Conservation (phyloP, 2,329 filamentous ascomycete species). For the Xenoacremonium recifei region DNA sequence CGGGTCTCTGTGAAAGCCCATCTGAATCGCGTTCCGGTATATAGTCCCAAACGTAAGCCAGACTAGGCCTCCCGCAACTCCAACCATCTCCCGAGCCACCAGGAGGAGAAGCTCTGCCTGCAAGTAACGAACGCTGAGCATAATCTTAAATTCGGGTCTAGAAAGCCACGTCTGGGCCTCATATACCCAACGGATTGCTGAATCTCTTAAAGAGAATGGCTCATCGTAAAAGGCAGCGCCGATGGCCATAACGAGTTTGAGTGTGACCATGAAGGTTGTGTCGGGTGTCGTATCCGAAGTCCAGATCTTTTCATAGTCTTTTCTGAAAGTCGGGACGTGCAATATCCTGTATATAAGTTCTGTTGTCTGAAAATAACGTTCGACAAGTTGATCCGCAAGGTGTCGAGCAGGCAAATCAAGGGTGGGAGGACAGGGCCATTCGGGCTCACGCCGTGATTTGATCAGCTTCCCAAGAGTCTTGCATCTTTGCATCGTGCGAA, state of each 20-base stretch:
- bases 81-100: conserved; percentile 37
- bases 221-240: conserved; percentile 52
- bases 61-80: conserved; percentile 42
- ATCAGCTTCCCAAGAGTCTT: conserved; percentile 53
- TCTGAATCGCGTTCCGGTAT: conserved; percentile 44
- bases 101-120: conserved; percentile 47
- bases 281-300: conserved; percentile 25
- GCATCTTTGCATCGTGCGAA: conserved; percentile 43
- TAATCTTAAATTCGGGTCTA: conserved; percentile 51
- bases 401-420: conserved; percentile 45
- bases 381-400: conserved; percentile 45
- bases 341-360: conserved; percentile 50
- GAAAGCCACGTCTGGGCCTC: conserved; percentile 56
- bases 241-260: conserved; percentile 59
- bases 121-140: conserved; percentile 47
- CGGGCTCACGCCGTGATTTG: conserved; percentile 46
- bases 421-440: conserved; percentile 44
- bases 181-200: conserved; percentile 55
- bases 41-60: conserved; percentile 48
- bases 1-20: conserved; percentile 52
- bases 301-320: conserved; percentile 53
- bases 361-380: conserved; percentile 46
- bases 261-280: conserved; percentile 49
- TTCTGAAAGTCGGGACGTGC: conserved; percentile 49
- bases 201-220: conserved; percentile 45